Evolutionary conservation across 768 basidiomycete genomes (phyloP), one percentile per base, ranked within the genome.

Genomic region (Termitomyces sp.): DNA sequence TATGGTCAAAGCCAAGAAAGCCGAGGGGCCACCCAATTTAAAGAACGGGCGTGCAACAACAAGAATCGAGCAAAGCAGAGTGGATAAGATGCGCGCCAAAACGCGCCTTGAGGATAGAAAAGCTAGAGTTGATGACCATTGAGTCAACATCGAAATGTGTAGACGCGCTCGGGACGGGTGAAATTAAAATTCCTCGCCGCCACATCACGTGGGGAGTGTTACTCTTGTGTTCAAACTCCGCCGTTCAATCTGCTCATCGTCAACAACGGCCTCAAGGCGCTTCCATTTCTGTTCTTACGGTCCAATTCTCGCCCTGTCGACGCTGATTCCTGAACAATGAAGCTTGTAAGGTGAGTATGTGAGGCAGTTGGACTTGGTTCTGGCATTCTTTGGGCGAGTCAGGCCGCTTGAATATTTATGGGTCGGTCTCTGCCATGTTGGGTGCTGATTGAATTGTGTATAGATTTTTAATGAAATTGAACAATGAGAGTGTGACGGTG

Each of bases 381-480:
- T 49, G 57, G 22, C 35, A 38, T 50, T 52, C 54, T 46, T 28
- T 59, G 20, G 60, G 12, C 45, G 44, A 9, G 24, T 18, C 39
- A 55, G 55, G 24, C 24, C 24, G 33, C n/a, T 53, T 54, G 36
- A 52, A 36, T 52, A 35, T 20, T 39, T 12, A 6, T 46, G 38
- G 55, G 35, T 58, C 35, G 57, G 50, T 53, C 46, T 57, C 39
- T 52, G 53, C 40, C 51, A 57, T 60, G 55, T 45, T 46, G 33
- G 50, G 67, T 65, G 50, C 64, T 69, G 36, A 46, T 62, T 53
- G 42, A 33, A 53, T n/a, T 35, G 38, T 60, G 59, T 57, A 59
- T 71, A 96, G 94, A 75, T 98, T 96, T 80, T 85, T 97, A 82
- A 99, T 98, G 96, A 99, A 98, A 84, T 78, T 99, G 79, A 96